These are phyloP conservation scores for Candida alai DNA, from an alignment of 805 yeast genomes.

Conservation along the genomic window DNA sequence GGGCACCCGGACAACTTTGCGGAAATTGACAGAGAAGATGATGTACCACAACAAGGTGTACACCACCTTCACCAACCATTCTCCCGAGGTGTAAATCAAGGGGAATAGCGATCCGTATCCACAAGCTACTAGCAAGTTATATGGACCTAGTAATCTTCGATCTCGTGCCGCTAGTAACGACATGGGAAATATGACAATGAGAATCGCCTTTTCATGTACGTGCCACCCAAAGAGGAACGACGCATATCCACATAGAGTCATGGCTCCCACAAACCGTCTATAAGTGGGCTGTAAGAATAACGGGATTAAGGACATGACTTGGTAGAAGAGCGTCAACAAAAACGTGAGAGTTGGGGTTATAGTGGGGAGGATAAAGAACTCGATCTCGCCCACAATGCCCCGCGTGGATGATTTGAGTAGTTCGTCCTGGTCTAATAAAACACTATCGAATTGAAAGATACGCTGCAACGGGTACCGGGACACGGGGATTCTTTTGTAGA, in stretches of 20 bases:
- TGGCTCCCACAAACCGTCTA: slow-evolving; percentile 74
- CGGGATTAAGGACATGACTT: slow-evolving; percentile 72
- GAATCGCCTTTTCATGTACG: slow-evolving; percentile 96
- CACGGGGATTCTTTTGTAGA: slow-evolving; percentile 35
- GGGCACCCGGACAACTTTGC: slow-evolving; percentile 65
- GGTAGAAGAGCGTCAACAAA: slow-evolving; percentile 78
- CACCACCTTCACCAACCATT: slow-evolving; percentile 69
- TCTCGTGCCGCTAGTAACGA: slow-evolving; percentile 72
- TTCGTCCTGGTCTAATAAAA: slow-evolving; percentile 29
- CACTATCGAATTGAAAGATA: slow-evolving; percentile 44
- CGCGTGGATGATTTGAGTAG: slow-evolving; percentile 49
- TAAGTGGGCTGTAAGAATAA: slow-evolving; percentile 65
- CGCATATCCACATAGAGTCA: slow-evolving; percentile 87
- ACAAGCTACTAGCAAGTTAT: slow-evolving; percentile 66
- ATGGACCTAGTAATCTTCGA: slow-evolving; percentile 66
- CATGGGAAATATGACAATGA: slow-evolving; percentile 84
- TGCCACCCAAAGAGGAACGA: slow-evolving; percentile 98
- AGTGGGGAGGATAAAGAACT: slow-evolving; percentile 74
- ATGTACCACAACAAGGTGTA: slow-evolving; percentile 86
- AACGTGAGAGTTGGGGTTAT: slow-evolving; percentile 78
- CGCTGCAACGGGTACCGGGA: slow-evolving; percentile 24
- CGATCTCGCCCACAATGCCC: slow-evolving; percentile 90
- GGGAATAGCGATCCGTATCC: slow-evolving; percentile 91
- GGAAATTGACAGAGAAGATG: slow-evolving; percentile 66
- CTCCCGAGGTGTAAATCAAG: slow-evolving; percentile 72